Base-by-base conservation (phyloP, 371 early-diverging fungal genomes). In the Vairimorpha necatrix region DNA sequence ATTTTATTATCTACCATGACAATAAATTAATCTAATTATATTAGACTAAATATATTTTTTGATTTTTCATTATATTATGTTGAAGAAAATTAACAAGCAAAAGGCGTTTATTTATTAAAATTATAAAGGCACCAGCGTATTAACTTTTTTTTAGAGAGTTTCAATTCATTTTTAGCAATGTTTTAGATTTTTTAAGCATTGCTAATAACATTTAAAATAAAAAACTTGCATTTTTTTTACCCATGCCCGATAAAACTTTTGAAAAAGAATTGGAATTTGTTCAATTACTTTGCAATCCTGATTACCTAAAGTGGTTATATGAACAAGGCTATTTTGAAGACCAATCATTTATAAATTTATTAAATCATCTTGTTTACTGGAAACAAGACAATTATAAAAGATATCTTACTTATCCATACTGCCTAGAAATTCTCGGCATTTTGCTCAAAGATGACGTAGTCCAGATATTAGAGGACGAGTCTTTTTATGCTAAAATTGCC, bases 241-340 rank as follows among this genome's bases (percentile, higher is more conserved):
- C 73, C 54, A 73, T 73, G 73, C n/a, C 53, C 13, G 62, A 54
- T 22, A 50, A 47, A 2, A 68, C 69, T 22, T 86, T 86, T 76
- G 76, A 74, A 67, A 75, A 77, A 50, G 86, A 86, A 48, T 53
- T 84, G 20, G 86, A 86, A 73, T 86, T 84, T 68, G 75, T 84
- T 26, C 84, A 86, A 74, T 69, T 76, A 22, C 71, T 86, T n/a
- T 82, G 83, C 67, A 86, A 86, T 68, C 83, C 83, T n/a, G 77
- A 83, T 13, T 86, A 84, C 62, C 47, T 86, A 24, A 72, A 75
- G 54, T 79, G 81, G 74, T 68, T 86, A 32, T 71, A 77, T 73
- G 72, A 82, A 34, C 66, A 80, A 56, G 78, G 78, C 18, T 83
- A 82, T 50, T 84, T 86, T 62, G 42, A 46, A n/a, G 67, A 77